Conservation (phyloP, 768 basidiomycete genomes). For the Coprinopsis marcescibilis region DNA sequence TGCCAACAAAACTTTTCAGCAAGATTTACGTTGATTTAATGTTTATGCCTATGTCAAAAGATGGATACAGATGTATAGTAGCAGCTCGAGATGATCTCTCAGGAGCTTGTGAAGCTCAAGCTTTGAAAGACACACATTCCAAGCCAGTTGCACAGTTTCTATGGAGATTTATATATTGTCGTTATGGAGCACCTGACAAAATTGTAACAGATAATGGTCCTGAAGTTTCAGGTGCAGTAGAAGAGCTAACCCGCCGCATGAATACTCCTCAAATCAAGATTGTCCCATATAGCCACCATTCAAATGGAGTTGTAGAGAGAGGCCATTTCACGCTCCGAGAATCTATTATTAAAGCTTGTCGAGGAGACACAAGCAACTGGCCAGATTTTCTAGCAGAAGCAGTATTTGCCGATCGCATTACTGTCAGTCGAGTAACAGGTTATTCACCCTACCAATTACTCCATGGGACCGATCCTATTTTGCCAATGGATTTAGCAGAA, state of each 20-base stretch:
- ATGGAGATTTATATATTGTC: constrained; percentile 18
- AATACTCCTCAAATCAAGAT: constrained; percentile 33
- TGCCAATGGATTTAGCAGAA: constrained; percentile 15
- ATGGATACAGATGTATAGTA: constrained; percentile 19
- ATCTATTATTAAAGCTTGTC: constrained; percentile 25
- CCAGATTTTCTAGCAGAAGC: neutral
- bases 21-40: constrained; percentile 34
- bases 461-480: constrained; percentile 4
- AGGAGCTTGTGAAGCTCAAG: constrained; percentile 16
- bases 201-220: constrained; percentile 31
- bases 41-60: constrained; percentile 24
- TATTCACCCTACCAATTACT: neutral
- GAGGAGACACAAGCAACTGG: constrained; percentile 28
- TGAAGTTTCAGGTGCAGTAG: constrained; percentile 18
- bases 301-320: constrained; percentile 30
- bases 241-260: constrained; percentile 17
- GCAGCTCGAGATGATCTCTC: constrained; percentile 22
- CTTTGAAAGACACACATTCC: constrained; percentile 14
- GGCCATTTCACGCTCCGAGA: constrained; percentile 23
- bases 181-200: constrained; percentile 24
- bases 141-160: constrained; percentile 18
- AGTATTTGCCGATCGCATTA: neutral
- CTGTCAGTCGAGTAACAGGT: neutral
- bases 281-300: constrained; percentile 33
- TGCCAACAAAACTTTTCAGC: constrained; percentile 19